Evolutionary conservation across 495 filamentous ascomycete species (phyloP), one percentile per base, ranked within the genome.

Genomic region (Sporormia fimetaria): DNA sequence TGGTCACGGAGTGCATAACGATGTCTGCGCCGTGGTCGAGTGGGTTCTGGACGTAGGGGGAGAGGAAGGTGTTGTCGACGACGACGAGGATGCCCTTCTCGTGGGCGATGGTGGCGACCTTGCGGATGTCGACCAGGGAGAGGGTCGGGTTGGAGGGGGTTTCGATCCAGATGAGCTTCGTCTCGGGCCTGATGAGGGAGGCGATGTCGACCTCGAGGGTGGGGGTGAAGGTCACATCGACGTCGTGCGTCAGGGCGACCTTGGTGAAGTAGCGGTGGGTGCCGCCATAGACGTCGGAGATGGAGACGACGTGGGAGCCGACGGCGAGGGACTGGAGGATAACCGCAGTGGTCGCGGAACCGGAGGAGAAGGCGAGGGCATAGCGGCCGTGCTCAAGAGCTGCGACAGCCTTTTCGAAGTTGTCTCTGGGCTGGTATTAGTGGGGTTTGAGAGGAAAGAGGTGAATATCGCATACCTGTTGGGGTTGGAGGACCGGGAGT

Each of bases 221-320:
- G 3, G 85, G 85, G 2, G 85, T 83, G 63, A 99, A 99, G 21
- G 88, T 88, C 23, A 96, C 92, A 36, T 83, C 71, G 9, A 99
- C 88, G 44, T 87, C 86, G 57, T 99, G 92, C 18, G 92, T 86
- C 47, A 80, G 73, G 34, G 90, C 90, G 30, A 99, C 92, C 65
- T 94, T 86, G 49, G 90, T 99, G 73, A 99, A 99, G 66, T 99
- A 99, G 46, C 90, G 73, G 64, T 96, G 90, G 1, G 90, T 99
- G 30, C 90, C 90, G 42, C 90, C 90, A 57, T 99, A 99, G 32
- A 99, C 84, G 58, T 99, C 92, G 35, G 84, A 90, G 25, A 96
- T 86, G 28, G 86, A 94, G 51, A 99, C 75, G 45, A 96, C 80
- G 64, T 99, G 90, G 14, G 85, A 92, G 32, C 88, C 90, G 4